phyloP scores from a whole-genome alignment of 2,329 filamentous ascomycete species.

The Claviceps sorghi region DNA sequence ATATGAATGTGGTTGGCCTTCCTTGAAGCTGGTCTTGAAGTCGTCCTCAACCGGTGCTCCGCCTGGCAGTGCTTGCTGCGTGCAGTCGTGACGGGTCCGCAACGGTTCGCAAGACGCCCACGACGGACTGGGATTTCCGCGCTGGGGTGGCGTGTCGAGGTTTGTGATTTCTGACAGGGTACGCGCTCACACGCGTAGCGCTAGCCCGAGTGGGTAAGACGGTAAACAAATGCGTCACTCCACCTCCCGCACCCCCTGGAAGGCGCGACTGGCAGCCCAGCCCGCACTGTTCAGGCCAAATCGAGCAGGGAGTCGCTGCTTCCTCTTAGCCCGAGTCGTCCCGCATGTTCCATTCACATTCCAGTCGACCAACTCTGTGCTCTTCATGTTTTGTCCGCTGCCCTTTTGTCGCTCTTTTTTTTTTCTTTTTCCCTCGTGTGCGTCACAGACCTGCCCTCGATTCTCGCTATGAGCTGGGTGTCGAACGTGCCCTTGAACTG shows the following conservation, averaged over 20 bases:
- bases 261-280: slow-evolving; percentile 8
- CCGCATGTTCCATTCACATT: slow-evolving; percentile 6
- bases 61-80: too few species aligned
- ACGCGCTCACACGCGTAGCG: slow-evolving; percentile 20
- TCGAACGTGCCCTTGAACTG: slow-evolving; percentile 3
- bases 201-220: slow-evolving; percentile 16
- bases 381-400: slow-evolving; percentile 2
- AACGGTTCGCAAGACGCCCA: background rate
- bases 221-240: slow-evolving; percentile 26
- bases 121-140: background rate
- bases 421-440: background rate
- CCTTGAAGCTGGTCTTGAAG: background rate
- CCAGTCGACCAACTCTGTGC: background rate
- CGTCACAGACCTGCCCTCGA: slow-evolving; percentile 1
- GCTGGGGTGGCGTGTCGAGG: slow-evolving; percentile 1
- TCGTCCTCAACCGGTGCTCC: background rate
- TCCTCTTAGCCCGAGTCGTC: slow-evolving; percentile 5
- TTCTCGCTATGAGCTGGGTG: slow-evolving; percentile 3
- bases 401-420: background rate
- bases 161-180: slow-evolving; percentile 11
- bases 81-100: too few species aligned
- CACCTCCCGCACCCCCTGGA: slow-evolving; percentile 7
- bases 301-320: slow-evolving; percentile 4
- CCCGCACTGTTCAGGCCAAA: slow-evolving; percentile 5
- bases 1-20: background rate